Conservation (phyloP, 805 yeast genomes). For the Candida golubevii region DNA sequence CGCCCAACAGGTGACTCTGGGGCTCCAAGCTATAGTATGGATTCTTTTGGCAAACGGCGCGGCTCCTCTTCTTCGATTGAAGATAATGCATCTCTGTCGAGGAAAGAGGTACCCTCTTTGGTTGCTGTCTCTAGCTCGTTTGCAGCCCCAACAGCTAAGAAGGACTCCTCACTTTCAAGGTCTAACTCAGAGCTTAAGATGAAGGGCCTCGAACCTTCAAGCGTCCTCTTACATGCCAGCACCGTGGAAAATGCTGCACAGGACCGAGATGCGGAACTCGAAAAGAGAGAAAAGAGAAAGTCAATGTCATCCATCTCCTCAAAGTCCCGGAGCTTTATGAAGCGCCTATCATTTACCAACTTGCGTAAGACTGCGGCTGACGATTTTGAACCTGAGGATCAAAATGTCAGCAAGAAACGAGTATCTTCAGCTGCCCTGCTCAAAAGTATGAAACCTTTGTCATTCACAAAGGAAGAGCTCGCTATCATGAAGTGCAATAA, state of each 20-base stretch:
- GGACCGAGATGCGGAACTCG: constrained; percentile 4
- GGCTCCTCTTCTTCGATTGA: too few species aligned
- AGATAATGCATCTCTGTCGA: too few species aligned
- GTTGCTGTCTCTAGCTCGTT: background rate
- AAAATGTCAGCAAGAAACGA: background rate
- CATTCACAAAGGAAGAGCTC: constrained; percentile 56
- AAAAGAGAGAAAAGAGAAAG: constrained; percentile 17
- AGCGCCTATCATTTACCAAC: constrained; percentile 26
- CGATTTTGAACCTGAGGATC: constrained; percentile 2
- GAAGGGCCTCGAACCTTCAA: constrained; percentile 13
- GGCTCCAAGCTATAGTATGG: too few species aligned
- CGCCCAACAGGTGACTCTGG: too few species aligned
- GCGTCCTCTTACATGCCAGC: constrained; percentile 10
- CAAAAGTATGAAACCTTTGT: constrained; percentile 15
- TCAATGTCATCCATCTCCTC: constrained; percentile 25
- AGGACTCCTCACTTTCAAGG: constrained; percentile 12
- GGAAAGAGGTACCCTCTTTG: too few species aligned
- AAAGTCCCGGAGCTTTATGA: constrained; percentile 30
- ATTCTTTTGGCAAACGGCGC: too few species aligned
- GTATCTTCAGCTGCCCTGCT: constrained; percentile 3
- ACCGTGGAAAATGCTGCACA: constrained; percentile 2
- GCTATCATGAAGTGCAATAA: constrained; percentile 58
- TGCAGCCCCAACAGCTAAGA: background rate
- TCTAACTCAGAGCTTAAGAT: constrained; percentile 16
- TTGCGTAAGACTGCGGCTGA: constrained; percentile 2